Evolutionary conservation across 768 basidiomycete genomes (phyloP).

Genomic region (Mycena crocata): DNA sequence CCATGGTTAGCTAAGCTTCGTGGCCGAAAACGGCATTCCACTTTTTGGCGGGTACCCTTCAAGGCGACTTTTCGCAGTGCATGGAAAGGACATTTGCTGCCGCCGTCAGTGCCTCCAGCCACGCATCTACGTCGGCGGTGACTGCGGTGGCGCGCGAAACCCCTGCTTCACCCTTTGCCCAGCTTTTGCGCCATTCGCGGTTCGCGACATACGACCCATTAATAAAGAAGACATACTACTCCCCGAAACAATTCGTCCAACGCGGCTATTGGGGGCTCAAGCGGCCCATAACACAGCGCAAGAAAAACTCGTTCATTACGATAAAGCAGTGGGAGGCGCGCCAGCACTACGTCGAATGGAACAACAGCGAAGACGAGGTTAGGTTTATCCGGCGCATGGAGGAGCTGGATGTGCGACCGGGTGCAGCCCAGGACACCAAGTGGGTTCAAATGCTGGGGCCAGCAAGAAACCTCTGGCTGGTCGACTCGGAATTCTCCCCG

Average conservation of each 20-base stretch:
- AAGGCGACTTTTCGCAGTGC: neutral
- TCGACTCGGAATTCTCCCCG: slow-evolving; percentile 61
- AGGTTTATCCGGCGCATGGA: slow-evolving; percentile 75
- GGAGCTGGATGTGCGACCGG: slow-evolving; percentile 63
- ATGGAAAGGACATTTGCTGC: slow-evolving; percentile 13
- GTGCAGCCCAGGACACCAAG: slow-evolving; percentile 34
- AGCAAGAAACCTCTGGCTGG: slow-evolving; percentile 45
- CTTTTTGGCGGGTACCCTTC: neutral
- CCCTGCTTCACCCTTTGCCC: slow-evolving; percentile 77
- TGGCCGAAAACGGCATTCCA: too few species aligned
- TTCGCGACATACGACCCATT: slow-evolving; percentile 83
- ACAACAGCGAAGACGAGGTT: slow-evolving; percentile 72
- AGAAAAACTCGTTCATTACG: slow-evolving; percentile 73
- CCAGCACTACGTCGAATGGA: slow-evolving; percentile 85
- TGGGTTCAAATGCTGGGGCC: slow-evolving; percentile 58
- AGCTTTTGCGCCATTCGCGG: slow-evolving; percentile 83
- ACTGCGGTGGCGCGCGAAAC: slow-evolving; percentile 29
- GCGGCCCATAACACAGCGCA: slow-evolving; percentile 78
- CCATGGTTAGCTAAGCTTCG: too few species aligned
- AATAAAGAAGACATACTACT: slow-evolving; percentile 83
- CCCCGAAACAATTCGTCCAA: slow-evolving; percentile 74
- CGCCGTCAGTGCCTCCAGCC: slow-evolving; percentile 20
- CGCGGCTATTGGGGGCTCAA: slow-evolving; percentile 91
- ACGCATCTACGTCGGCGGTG: slow-evolving; percentile 33
- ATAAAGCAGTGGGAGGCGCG: slow-evolving; percentile 76